Conservation (phyloP, 2,329 filamentous ascomycete species). For the Aspergillus tamarii region DNA sequence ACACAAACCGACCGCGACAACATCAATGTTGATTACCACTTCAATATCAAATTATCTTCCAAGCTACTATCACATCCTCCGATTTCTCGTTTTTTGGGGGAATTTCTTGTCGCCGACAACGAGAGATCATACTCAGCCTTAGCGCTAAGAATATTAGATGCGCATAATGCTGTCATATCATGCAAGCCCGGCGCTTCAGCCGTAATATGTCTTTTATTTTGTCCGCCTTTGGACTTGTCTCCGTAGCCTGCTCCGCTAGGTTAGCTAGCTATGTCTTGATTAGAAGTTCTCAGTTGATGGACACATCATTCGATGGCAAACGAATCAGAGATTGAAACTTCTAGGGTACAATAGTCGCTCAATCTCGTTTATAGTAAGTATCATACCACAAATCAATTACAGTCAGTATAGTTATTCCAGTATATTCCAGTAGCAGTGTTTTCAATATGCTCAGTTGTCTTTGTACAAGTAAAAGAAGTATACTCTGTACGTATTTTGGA, state of each 20-base stretch:
- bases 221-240: too few relatives aligned
- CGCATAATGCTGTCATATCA: background rate
- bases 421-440: too few relatives aligned
- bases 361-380: too few relatives aligned
- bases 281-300: background rate
- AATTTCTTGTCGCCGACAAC: background rate
- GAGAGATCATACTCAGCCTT: background rate
- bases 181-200: background rate
- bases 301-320: too few relatives aligned
- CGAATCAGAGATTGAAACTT: too few relatives aligned
- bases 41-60: background rate
- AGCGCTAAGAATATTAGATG: background rate
- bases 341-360: too few relatives aligned
- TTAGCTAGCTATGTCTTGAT: background rate
- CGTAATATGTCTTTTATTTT: background rate
- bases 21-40: background rate
- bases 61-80: slow-evolving; percentile 12
- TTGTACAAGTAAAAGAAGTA: background rate
- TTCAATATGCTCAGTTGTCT: too few relatives aligned
- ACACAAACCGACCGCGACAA: background rate
- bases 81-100: background rate
- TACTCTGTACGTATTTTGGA: background rate
- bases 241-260: background rate
- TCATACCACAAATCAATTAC: too few relatives aligned
- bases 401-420: too few relatives aligned